phyloP scores from a whole-genome alignment of 1,284 basidiomycete species.

The Ustilago crameri region DNA sequence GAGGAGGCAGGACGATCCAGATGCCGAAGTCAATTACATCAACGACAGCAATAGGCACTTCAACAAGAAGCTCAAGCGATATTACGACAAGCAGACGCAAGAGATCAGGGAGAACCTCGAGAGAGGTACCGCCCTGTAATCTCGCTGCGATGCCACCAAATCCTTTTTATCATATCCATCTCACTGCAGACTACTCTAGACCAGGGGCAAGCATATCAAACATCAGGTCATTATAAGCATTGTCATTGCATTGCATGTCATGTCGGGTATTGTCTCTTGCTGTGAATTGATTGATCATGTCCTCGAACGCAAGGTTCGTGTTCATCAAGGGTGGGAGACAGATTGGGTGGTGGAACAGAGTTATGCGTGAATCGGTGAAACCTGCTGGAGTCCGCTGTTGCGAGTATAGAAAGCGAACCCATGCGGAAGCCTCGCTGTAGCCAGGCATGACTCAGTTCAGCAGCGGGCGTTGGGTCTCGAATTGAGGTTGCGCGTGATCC shows the following conservation, averaged over 20 bases:
- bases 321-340: no score
- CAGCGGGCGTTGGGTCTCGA: slow-evolving; percentile 47
- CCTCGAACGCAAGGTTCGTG: no score
- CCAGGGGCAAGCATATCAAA: no score
- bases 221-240: no score
- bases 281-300: no score
- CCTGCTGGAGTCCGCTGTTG: neutral
- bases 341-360: no score
- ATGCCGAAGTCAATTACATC: slow-evolving; percentile 97
- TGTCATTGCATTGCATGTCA: no score
- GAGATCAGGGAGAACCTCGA: slow-evolving; percentile 71
- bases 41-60: slow-evolving; percentile 97
- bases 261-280: no score
- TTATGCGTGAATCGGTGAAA: no score
- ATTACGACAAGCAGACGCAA: slow-evolving; percentile 96
- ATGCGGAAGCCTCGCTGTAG: neutral
- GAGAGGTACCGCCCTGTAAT: slow-evolving; percentile 45
- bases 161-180: neutral
- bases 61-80: slow-evolving; percentile 98
- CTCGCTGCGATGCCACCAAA: neutral
- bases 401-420: slow-evolving; percentile 5
- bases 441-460: slow-evolving; percentile 12
- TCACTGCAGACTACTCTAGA: neutral
- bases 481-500: slow-evolving; percentile 56
- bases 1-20: slow-evolving; percentile 86